Evolutionary conservation across 352 stramenopile genomes (phyloP).

Genomic region (Pythium utonaiense): DNA sequence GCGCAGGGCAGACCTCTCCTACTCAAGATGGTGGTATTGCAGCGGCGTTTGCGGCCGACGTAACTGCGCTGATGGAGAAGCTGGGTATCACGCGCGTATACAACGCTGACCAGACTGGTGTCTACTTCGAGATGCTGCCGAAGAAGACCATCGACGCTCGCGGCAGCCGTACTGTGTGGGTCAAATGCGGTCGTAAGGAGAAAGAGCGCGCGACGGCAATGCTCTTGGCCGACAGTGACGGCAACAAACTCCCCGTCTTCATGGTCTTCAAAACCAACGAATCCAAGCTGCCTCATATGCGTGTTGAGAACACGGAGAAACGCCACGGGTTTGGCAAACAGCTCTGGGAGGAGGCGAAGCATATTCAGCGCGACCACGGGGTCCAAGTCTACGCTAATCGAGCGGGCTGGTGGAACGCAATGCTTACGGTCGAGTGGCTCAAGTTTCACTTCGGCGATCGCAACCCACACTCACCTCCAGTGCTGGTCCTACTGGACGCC

Average conservation of each 20-base stretch:
- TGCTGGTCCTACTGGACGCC: conserved; percentile 26
- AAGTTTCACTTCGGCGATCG: conserved; percentile 24
- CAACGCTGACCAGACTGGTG: conserved; percentile 11
- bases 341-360: conserved; percentile 2
- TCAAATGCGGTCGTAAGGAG: conserved; percentile 17
- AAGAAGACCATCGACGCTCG: conserved; percentile 1
- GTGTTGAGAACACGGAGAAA: conserved; percentile 11
- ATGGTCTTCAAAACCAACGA: conserved; percentile 20
- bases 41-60: not conserved
- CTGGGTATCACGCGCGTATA: not conserved
- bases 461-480: conserved; percentile 4
- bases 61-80: not conserved
- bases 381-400: conserved; percentile 23
- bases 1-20: not conserved
- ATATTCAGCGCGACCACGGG: conserved; percentile 1
- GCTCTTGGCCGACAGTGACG: conserved; percentile 18
- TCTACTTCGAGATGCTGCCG: conserved; percentile 12
- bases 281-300: not conserved
- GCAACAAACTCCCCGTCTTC: conserved; percentile 26
- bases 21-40: not conserved
- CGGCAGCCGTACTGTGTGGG: not conserved
- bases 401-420: conserved; percentile 20
- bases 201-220: conserved; percentile 29
- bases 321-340: conserved; percentile 13
- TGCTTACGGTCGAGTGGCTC: conserved; percentile 23